phyloP scores from a whole-genome alignment of 1,139 yeast species.

The Sugiyamaella grinbergsii region DNA sequence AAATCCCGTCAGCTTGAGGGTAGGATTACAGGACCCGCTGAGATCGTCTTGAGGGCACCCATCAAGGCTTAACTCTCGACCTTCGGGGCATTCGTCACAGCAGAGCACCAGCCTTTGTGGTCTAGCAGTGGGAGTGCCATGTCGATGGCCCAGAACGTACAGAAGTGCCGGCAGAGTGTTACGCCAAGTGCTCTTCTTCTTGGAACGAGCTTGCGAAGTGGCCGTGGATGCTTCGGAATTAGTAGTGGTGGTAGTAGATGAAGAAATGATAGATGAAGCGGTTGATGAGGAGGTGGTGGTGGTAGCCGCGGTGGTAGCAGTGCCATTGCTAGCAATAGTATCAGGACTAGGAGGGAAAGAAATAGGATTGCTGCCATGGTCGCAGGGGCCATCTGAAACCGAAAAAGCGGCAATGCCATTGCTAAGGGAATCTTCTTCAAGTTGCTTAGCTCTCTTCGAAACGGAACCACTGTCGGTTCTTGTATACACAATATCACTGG shows the following conservation, averaged over 20 bases:
- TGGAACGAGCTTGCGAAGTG: neutral
- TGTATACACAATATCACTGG: slow-evolving; percentile 21
- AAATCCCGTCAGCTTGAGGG: slow-evolving; percentile 19
- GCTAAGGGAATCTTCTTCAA: slow-evolving; percentile 1
- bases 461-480: slow-evolving; percentile 16
- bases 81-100: slow-evolving; percentile 66
- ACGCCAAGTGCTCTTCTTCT: slow-evolving; percentile 19
- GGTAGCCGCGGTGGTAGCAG: slow-evolving; percentile 12
- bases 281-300: slow-evolving; percentile 8
- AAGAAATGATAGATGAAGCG: slow-evolving; percentile 7
- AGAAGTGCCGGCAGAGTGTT: slow-evolving; percentile 23
- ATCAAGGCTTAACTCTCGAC: slow-evolving; percentile 66
- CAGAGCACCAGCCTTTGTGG: slow-evolving; percentile 18
- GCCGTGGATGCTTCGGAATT: slow-evolving; percentile 1
- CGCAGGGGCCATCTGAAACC: neutral
- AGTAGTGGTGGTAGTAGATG: slow-evolving; percentile 7
- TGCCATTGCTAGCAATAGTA: slow-evolving; percentile 11
- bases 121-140: slow-evolving; percentile 21
- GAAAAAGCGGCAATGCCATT: slow-evolving; percentile 14
- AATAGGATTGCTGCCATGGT: neutral
- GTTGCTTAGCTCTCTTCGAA: neutral
- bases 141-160: slow-evolving; percentile 19
- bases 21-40: slow-evolving; percentile 14
- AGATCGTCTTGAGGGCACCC: slow-evolving; percentile 39
- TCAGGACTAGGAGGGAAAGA: slow-evolving; percentile 14